Base-by-base conservation (phyloP, 2,329 filamentous ascomycete species). In the Parascedosporium putredinis region DNA sequence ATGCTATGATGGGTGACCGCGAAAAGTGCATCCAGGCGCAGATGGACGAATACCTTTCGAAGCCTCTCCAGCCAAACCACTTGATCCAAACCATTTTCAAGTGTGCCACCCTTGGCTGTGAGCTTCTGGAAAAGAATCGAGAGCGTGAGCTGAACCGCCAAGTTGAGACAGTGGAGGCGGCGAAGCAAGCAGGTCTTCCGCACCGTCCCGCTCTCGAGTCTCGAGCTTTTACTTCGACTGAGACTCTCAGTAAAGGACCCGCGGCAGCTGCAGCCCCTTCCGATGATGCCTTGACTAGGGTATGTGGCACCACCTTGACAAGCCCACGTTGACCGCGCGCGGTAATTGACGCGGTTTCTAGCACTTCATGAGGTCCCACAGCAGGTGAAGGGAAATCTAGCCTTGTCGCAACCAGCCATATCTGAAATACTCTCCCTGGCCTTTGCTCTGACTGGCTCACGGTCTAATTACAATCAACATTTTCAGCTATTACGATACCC, bases 21-120 rank as follows among this genome's bases (percentile, higher is more conserved):
- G 93, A 98, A 65, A 95, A 95, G 73, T 98, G 93, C 66, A 94
- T 98, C 54, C 88, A 95, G 64, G 93, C 91, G 8, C 89, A 97
- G 70, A 98, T 98, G 93, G 93, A 98, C 65, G 93, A 98, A 66
- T 98, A 98, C 63, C 74, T 98, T 38, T 95, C 91, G 16, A 98
- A 98, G 65, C 91, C 91, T 23, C 74, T 97, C 53, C 94, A 96
- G 67, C 91, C 95, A 63, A 96, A 95, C 64, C 88, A 95, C 65
- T 83, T 97, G 61, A 96, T 97, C 60, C 91, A 97, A 70, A 96
- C 90, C 1, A 97, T 98, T 53, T 78, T 97, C 55, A 95, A 96
- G 66, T 97, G 91, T 63, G 91, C 89, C 10, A 96, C 93, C 4
- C 81, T 97, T 29, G 89, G 91, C 51, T 85, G 88, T 43, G 84